Evolutionary conservation across 2,329 filamentous ascomycete species (phyloP).

Genomic region (Geosmithia flava): DNA sequence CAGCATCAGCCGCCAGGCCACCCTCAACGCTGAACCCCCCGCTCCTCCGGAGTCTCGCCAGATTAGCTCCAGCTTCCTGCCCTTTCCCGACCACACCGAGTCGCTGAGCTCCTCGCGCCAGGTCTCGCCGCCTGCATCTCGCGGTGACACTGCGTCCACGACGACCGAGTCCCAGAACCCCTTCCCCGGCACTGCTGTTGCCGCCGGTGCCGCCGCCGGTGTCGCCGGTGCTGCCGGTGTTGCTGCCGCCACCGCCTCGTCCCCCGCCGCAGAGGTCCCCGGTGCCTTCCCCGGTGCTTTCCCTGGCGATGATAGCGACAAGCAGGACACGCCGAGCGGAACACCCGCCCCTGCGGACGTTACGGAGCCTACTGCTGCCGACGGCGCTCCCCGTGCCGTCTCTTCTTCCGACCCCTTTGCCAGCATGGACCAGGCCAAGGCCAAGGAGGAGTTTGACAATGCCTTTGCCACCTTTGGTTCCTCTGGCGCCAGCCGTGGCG

Average conservation of each 20-base stretch:
- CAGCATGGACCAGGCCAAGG: constrained; percentile 40
- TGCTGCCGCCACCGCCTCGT: background rate
- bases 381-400: constrained; percentile 4
- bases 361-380: constrained; percentile 6
- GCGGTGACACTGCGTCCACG: constrained; percentile 34
- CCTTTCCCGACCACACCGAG: constrained; percentile 53
- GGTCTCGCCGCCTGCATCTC: constrained; percentile 55
- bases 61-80: constrained; percentile 64
- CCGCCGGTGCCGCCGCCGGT: constrained; percentile 4
- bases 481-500: constrained; percentile 22
- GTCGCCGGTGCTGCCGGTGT: constrained; percentile 5
- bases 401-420: constrained; percentile 34
- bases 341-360: constrained; percentile 11
- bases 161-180: constrained; percentile 12
- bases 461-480: constrained; percentile 67
- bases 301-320: constrained; percentile 18
- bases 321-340: constrained; percentile 12
- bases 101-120: constrained; percentile 68
- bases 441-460: constrained; percentile 74
- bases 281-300: constrained; percentile 4
- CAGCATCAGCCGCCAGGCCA: constrained; percentile 49
- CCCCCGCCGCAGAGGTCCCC: background rate
- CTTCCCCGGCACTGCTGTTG: constrained; percentile 6
- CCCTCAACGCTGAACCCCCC: constrained; percentile 39
- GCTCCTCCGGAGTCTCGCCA: constrained; percentile 63